These are phyloP conservation scores for Colletotrichum destructivum DNA, from an alignment of 2,329 filamentous ascomycete genomes.

Conservation along the genomic window DNA sequence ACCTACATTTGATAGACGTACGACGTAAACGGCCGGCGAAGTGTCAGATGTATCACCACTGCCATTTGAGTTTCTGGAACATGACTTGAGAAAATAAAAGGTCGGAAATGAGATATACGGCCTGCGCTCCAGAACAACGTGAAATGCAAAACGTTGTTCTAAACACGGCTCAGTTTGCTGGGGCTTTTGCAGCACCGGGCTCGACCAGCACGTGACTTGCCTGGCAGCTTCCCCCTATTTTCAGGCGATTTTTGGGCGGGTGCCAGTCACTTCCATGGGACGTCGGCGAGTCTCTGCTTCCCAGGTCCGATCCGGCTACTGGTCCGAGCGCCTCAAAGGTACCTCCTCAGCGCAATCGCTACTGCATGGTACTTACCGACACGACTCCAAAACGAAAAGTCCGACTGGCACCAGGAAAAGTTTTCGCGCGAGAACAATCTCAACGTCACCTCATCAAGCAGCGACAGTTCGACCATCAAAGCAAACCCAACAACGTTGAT, in stretches of 20 bases:
- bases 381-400: conserved; percentile 35
- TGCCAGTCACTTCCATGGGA: conserved; percentile 17
- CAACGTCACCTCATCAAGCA: conserved; percentile 70
- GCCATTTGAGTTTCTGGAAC: conserved; percentile 33
- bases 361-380: conserved; percentile 37
- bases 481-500: conserved; percentile 64
- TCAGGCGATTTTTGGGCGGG: conserved; percentile 27
- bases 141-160: neutral
- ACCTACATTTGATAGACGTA: conserved; percentile 21
- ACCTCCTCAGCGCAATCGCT: conserved; percentile 22
- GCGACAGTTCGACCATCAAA: conserved; percentile 68
- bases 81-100: neutral
- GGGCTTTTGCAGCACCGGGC: neutral
- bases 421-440: conserved; percentile 68
- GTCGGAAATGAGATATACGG: neutral
- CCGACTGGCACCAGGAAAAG: conserved; percentile 60
- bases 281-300: conserved; percentile 33
- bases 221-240: conserved; percentile 34
- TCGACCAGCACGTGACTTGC: conserved; percentile 39
- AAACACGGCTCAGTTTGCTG: neutral
- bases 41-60: conserved; percentile 32
- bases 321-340: conserved; percentile 41
- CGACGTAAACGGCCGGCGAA: conserved; percentile 29
- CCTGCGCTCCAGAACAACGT: neutral
- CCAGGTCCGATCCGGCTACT: conserved; percentile 33